Conservation (phyloP, 1,139 yeast genomes). For the Saccharomyces hybrid region DNA sequence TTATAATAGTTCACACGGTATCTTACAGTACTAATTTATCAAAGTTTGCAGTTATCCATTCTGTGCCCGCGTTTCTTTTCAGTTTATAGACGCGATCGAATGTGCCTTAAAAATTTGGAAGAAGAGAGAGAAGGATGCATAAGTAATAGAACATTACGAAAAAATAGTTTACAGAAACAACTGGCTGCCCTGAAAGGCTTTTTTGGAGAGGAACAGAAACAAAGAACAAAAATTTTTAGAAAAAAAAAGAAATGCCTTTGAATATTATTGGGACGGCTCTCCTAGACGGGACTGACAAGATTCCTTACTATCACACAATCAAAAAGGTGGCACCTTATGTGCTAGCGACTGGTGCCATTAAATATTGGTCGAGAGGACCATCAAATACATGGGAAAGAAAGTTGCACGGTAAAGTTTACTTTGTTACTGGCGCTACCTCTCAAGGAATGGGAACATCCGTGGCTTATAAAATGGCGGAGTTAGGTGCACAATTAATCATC, state of each 20-base stretch:
- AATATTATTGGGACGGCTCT: slow-evolving; percentile 62
- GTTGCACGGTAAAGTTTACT: slow-evolving; percentile 80
- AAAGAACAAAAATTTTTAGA: neutral
- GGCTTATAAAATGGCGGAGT: slow-evolving; percentile 61
- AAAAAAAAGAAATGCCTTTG: slow-evolving; percentile 57
- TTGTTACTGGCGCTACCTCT: slow-evolving; percentile 83
- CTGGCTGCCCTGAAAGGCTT: neutral
- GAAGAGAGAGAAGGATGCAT: neutral
- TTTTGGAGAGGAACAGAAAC: neutral
- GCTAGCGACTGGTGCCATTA: slow-evolving; percentile 42
- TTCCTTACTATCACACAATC: slow-evolving; percentile 66
- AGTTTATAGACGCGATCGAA: neutral
- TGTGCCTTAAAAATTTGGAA: neutral
- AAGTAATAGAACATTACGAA: neutral
- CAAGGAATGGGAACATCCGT: slow-evolving; percentile 74
- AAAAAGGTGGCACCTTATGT: slow-evolving; percentile 48
- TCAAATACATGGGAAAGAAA: slow-evolving; percentile 86
- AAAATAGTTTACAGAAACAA: neutral
- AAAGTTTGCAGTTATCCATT: neutral
- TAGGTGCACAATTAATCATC: slow-evolving; percentile 83
- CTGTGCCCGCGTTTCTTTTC: neutral
- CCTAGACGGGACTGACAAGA: slow-evolving; percentile 60
- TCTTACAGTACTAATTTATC: neutral
- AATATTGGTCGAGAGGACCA: slow-evolving; percentile 71
- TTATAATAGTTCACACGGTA: neutral